Evolutionary conservation across 305 asterid species (phyloP).

Genomic region (Fraxinus ornus): DNA sequence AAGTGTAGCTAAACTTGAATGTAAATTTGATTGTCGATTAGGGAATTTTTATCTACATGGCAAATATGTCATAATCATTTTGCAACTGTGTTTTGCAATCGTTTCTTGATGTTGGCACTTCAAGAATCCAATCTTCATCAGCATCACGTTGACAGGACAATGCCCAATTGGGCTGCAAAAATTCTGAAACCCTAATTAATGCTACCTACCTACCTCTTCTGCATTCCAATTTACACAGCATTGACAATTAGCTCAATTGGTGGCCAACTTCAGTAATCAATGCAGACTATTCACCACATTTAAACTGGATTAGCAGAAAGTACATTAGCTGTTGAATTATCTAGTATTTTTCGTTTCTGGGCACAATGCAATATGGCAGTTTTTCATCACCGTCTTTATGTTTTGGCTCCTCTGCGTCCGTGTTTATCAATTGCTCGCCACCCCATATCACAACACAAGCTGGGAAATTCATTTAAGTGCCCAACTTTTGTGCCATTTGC

Average conservation of each 20-base stretch:
- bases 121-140: neutral
- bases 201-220: neutral
- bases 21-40: neutral
- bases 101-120: neutral
- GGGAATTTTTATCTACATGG: neutral
- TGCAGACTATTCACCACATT: neutral
- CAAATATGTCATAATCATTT: neutral
- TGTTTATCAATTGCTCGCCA: conserved; percentile 12
- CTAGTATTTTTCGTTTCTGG: neutral
- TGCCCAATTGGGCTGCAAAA: neutral
- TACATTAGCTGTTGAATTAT: neutral
- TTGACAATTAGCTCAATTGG: conserved; percentile 9
- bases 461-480: conserved; percentile 20
- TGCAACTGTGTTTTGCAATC: neutral
- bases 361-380: conserved; percentile 30
- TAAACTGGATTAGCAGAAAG: neutral
- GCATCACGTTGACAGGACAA: neutral
- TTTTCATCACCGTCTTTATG: conserved; percentile 15
- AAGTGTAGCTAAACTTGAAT: neutral
- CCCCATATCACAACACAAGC: conserved; percentile 12
- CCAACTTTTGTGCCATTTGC: conserved; percentile 37
- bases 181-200: conserved; percentile 26
- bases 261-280: neutral
- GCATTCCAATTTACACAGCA: neutral
- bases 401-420: conserved; percentile 29